Evolutionary conservation across 2,329 filamentous ascomycete genomes (phyloP), one percentile per base, ranked within the genome.

Genomic region (Pseudogymnoascus sp.): DNA sequence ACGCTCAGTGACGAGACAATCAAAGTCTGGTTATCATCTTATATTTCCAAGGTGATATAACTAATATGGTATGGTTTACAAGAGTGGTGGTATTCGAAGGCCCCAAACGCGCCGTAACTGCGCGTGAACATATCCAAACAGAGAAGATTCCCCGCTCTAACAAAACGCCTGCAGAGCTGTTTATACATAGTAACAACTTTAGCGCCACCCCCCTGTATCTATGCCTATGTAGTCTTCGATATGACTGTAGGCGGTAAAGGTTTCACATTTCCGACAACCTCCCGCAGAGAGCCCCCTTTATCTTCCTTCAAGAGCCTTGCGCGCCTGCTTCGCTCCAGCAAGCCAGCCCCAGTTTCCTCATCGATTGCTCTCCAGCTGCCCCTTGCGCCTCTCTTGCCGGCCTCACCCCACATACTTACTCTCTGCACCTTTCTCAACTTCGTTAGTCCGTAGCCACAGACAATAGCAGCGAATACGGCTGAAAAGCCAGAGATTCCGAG

Each of bases 361-460:
- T 64, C 63, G n/a, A 59, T 63, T n/a, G 40, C 40, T 53, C 64
- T 36, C 70, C 69, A 53, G 68, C 69, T 53, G n/a, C 62, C 62
- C 4, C 72, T 62, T 1, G 70, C 70, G 53, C 65, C 67, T 31
- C 67, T 63, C 42, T 53, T 44, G 1, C 73, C 72, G 3, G 65
- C 67, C 65, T 74, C 72, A 21, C 72, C 70, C 71, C 71, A 93
- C 91, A 97, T 96, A 72, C 89, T 90, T 67, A 97, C 87, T 66
- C 91, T 84, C 78, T 96, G 91, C 25, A 96, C 89, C 73, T 89
- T 89, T 67, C 90, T 86, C 67, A 99, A 82, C 75, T 91, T 96
- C 61, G 83, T 81, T 59, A 97, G 82, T 4, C 95, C 93, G 75
- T 93, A 96, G 70, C 85, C 83, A 78, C 90, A 93, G 61, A 96